phyloP scores from a whole-genome alignment of 352 stramenopile species.

The Blastocystis sp. region DNA sequence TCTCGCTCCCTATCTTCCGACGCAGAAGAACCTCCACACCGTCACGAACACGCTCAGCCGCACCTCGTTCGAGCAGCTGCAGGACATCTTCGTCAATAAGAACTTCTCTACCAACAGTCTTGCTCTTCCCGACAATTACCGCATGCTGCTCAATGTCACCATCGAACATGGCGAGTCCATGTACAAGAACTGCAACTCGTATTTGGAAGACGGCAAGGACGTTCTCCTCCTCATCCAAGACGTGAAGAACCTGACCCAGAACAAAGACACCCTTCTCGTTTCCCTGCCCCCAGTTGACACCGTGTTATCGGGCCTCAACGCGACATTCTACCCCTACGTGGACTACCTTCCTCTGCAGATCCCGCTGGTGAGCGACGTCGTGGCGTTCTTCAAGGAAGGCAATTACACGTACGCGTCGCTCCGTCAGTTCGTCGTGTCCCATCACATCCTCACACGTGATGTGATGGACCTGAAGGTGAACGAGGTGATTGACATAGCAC shows the following conservation, averaged over 20 bases:
- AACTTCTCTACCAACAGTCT: constrained; percentile 62
- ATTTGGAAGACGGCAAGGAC: constrained; percentile 28
- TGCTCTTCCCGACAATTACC: constrained; percentile 49
- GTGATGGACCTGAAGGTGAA: constrained; percentile 18
- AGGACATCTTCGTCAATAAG: constrained; percentile 18
- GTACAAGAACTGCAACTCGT: constrained; percentile 1
- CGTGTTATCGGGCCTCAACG: constrained; percentile 30
- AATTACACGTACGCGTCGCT: constrained; percentile 31
- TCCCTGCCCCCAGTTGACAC: constrained; percentile 4
- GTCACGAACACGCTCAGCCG: neutral
- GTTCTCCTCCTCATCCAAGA: constrained; percentile 35
- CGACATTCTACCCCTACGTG: constrained; percentile 50
- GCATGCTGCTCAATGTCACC: constrained; percentile 19
- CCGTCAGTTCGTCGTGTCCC: constrained; percentile 6
- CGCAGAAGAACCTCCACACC: constrained; percentile 13
- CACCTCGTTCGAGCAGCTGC: neutral
- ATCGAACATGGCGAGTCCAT: constrained; percentile 3
- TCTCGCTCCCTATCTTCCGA: constrained; percentile 65
- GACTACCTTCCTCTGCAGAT: constrained; percentile 41
- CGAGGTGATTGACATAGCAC: constrained; percentile 11
- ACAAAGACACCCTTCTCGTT: constrained; percentile 11
- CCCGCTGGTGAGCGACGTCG: constrained; percentile 2
- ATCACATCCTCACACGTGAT: constrained; percentile 50
- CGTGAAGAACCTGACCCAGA: neutral
- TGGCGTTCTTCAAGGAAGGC: constrained; percentile 38